These are phyloP conservation scores for Flaveria trinervia DNA, from an alignment of 129 eudicot genomes.

Conservation along the genomic window DNA sequence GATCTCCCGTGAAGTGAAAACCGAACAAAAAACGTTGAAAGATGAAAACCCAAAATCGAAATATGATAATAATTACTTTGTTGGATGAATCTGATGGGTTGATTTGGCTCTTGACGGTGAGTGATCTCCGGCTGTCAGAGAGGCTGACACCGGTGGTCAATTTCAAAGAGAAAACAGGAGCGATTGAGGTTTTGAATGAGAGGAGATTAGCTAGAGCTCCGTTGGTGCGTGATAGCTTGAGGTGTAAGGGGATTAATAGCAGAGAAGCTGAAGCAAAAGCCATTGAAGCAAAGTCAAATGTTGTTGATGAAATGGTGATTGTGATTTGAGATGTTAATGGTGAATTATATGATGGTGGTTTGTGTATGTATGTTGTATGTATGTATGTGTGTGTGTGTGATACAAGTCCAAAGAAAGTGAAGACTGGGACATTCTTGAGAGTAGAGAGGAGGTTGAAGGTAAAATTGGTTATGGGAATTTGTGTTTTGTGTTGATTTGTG, in stretches of 20 bases:
- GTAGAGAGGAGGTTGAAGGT: constrained; percentile 95
- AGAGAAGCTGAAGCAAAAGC: constrained; percentile 52
- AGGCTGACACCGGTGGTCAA: constrained; percentile 5
- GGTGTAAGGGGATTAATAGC: constrained; percentile 36
- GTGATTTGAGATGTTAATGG: constrained; percentile 4
- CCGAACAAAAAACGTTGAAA: neutral
- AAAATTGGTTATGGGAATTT: neutral
- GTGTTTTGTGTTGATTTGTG: neutral
- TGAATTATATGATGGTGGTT: no score
- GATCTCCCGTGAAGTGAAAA: neutral
- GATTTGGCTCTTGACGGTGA: constrained; percentile 48
- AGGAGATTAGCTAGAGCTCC: constrained; percentile 22
- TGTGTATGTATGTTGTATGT: no score
- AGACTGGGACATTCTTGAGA: constrained; percentile 85
- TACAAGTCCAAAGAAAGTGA: constrained; percentile 57
- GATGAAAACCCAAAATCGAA: neutral
- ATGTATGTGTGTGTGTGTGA: no score
- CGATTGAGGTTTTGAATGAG: constrained; percentile 29
- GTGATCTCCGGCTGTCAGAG: constrained; percentile 32
- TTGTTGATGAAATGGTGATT: neutral
- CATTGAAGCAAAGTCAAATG: constrained; percentile 23
- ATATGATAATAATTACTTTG: constrained; percentile 43
- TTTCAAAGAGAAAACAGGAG: constrained; percentile 25
- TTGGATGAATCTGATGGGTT: constrained; percentile 43
- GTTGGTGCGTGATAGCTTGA: constrained; percentile 36